A percentile compares a stretch with the other conserved stretches of the same genome.
Conservation (phyloP, 2,329 filamentous ascomycete genomes). For the Penicillium brasilianum region DNA sequence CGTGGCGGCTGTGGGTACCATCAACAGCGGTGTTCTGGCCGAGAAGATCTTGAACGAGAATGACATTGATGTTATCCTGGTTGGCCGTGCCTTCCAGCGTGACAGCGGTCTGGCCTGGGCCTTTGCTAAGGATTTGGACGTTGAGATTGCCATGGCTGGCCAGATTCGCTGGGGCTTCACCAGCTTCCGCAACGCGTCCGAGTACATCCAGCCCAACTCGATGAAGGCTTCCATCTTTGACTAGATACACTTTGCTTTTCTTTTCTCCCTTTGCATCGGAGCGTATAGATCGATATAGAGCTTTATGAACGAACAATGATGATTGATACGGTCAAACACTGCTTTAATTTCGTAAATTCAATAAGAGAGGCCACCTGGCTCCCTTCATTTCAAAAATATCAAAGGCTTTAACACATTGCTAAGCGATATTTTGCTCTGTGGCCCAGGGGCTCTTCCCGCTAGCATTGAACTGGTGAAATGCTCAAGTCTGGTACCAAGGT, state of each 20-base stretch:
- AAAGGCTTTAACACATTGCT: no score
- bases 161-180: conserved; percentile 42
- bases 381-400: no score
- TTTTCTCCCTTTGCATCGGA: conserved; percentile 6
- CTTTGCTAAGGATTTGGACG: conserved; percentile 37
- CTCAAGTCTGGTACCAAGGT: no score
- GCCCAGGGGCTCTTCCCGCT: no score
- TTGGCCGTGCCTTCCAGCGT: conserved; percentile 34
- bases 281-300: conserved; percentile 12
- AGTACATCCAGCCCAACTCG: conserved; percentile 34
- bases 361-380: no score
- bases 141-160: conserved; percentile 38
- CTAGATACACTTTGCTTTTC: conserved; percentile 16
- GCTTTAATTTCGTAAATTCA: no score
- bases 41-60: conserved; percentile 61
- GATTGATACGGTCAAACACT: neutral
- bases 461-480: no score
- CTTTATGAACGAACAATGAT: conserved; percentile 11
- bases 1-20: conserved; percentile 76
- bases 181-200: conserved; percentile 34
- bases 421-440: no score
- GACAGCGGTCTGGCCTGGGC: conserved; percentile 34
- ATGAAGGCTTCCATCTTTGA: conserved; percentile 36
- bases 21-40: conserved; percentile 72
- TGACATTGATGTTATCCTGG: conserved; percentile 70